A percentile compares a stretch with the other conserved stretches of the same genome.
These are phyloP conservation scores for Abortiporus biennis DNA, from an alignment of 1,284 basidiomycete genomes.

Conservation along the genomic window DNA sequence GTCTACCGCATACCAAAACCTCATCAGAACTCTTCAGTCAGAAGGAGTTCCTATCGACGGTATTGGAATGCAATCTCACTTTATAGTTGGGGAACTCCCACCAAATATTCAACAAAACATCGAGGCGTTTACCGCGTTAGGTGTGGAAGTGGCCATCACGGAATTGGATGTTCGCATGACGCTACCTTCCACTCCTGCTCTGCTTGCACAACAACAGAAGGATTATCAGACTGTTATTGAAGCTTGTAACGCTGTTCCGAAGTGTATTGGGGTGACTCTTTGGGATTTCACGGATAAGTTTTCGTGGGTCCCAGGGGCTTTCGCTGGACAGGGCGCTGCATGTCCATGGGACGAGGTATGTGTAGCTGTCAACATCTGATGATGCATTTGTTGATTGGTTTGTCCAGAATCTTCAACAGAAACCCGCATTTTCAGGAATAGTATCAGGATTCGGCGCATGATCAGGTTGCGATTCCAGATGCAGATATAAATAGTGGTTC, in stretches of 20 bases:
- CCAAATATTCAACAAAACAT: slow-evolving; percentile 37
- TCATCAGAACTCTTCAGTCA: slow-evolving; percentile 39
- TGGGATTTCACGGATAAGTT: slow-evolving; percentile 55
- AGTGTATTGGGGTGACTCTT: slow-evolving; percentile 47
- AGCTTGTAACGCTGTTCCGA: slow-evolving; percentile 43
- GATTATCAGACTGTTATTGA: slow-evolving; percentile 50
- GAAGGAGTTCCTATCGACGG: slow-evolving; percentile 50
- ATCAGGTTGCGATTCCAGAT: not conserved
- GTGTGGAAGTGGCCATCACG: slow-evolving; percentile 53
- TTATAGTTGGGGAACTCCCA: slow-evolving; percentile 45
- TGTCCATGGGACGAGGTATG: slow-evolving; percentile 43
- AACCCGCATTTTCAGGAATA: slow-evolving; percentile 21
- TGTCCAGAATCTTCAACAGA: slow-evolving; percentile 19
- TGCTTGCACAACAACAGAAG: slow-evolving; percentile 43
- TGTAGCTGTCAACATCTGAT: not conserved
- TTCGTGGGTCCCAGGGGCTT: slow-evolving; percentile 47
- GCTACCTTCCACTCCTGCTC: slow-evolving; percentile 39
- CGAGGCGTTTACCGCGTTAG: slow-evolving; percentile 42
- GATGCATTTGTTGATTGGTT: not conserved
- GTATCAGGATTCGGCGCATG: slow-evolving; percentile 8
- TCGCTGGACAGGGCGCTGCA: slow-evolving; percentile 42
- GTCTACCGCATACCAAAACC: slow-evolving; percentile 42
- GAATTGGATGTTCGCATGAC: slow-evolving; percentile 57
- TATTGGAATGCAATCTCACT: slow-evolving; percentile 48
- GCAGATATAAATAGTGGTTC: not conserved